Conservation (phyloP, 169 alveolate genomes). For the Plasmodium vivax region DNA sequence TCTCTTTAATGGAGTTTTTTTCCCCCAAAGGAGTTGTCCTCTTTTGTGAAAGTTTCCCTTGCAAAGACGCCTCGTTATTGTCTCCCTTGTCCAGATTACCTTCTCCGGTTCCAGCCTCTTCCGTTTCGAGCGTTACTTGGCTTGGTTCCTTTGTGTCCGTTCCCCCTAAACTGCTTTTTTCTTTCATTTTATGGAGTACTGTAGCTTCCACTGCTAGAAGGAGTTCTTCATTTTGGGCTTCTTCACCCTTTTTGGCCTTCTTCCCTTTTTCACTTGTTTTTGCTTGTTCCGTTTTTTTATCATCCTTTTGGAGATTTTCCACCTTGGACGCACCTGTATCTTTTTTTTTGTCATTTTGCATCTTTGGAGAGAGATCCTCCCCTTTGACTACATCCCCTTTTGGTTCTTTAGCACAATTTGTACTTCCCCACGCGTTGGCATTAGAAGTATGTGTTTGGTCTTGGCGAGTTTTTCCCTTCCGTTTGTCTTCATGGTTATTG, state of each 20-base stretch:
- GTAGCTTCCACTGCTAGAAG: not conserved
- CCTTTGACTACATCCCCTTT: slow-evolving; percentile 1
- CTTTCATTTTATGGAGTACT: not conserved
- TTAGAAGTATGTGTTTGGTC: not conserved
- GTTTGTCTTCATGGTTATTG: not conserved
- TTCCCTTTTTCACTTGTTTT: not conserved
- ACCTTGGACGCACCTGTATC: not conserved
- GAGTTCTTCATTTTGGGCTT: not conserved
- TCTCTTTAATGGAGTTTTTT: not conserved
- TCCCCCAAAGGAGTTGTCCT: not conserved
- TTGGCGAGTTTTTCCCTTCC: not conserved
- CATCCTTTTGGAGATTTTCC: slow-evolving; percentile 1
- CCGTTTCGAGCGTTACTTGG: not conserved
- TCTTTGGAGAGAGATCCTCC: not conserved
- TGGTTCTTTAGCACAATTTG: slow-evolving; percentile 4
- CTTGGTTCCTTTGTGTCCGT: slow-evolving; percentile 32
- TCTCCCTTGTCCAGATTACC: not conserved
- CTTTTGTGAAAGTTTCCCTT: slow-evolving; percentile 9
- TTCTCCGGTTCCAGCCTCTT: not conserved
- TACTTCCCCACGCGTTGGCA: not conserved
- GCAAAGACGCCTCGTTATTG: not conserved
- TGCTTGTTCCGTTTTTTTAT: not conserved
- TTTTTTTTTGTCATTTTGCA: not conserved
- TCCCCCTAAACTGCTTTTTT: not conserved
- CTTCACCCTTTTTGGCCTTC: not conserved